Evolutionary conservation across 1,284 basidiomycete genomes (phyloP), one percentile per base, ranked within the genome.

Genomic region (Mycena citricolor): DNA sequence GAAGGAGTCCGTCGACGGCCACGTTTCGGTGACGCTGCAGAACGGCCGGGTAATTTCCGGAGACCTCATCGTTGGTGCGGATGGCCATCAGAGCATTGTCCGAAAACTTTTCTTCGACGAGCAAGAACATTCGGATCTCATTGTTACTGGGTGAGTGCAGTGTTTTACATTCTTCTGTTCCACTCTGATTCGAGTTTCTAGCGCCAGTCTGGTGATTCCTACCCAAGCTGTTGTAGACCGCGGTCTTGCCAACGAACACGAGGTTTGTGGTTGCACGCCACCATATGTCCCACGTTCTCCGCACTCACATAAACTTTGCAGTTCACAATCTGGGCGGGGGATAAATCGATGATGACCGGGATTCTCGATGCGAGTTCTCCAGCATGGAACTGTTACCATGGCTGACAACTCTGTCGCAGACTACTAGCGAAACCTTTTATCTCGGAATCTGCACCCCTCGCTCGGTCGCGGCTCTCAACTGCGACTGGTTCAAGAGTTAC

Each of bases 301-400:
- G 21, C 8, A 17, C 21, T 16, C n/a, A 17, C 12, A 33, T 3
- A 14, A 20, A 13, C n/a, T 3, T 16, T 13, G 14, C 21, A 46
- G 49, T 40, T 40, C 13, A 37, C 44, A 14, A 30, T 51, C n/a
- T 51, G 49, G 49, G 47, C 48, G 50, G 46, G 45, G 12, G 26
- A 16, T 3, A 46, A 33, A 11, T 52, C 42, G 8, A 39, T n/a
- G 26, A 21, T 41, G 3, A 19, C 22, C 6, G 42, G 44, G 7
- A 32, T 25, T 4, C 35, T 47, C 11, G 44, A 46, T 20, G 40
- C 43, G 35, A 16, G 44, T 16, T 14, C 29, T 23, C n/a, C n/a
- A n/a, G n/a, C 8, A 11, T 19, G n/a, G 25, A n/a, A 13, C 26
- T 8, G 39, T 11, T 16, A 7, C 8, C 14, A 14, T 24, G 20